Base-by-base conservation (phyloP, 345 rosid genomes). In the Arabis alpina region DNA sequence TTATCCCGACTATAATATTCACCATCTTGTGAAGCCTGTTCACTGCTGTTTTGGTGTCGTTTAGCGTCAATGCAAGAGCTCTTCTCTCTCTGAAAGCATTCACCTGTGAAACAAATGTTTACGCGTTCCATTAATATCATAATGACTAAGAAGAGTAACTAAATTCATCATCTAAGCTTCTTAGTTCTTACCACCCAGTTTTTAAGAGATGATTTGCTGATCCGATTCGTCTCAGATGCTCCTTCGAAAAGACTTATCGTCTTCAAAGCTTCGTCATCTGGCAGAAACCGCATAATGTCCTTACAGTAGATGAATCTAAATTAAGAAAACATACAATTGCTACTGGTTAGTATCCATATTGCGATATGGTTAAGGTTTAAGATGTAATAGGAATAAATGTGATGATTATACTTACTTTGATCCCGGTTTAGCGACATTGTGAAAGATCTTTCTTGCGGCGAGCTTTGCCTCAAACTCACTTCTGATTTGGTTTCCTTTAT, bases 11-110 rank as follows among this genome's bases (percentile, higher is more conserved):
- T 0, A 90, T 40, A 4, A 86, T 85, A 44, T 87, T 87, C 23
- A 89, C 93, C 75, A 90, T 66, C 82, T 86, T 86, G 85, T 90
- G 91, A 30, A 90, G 86, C 64, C 87, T 87, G 47, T 86, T 87
- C 19, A 90, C 96, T 2, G 93, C 91, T 0, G 93, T 90, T 70
- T 84, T 90, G 2, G 91, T 87, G 60, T 90, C 96, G 34, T 83
- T 90, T 62, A 90, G 68, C 2, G 96, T 86, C 77, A 86, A 83
- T 1, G 86, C 96, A 10, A 90, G 79, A 5, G 96, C 87, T 80
- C 87, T 87, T 9, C 89, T 80, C 72, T 87, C 96, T 4, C 83
- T 62, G 48, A 86, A 90, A 16, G 89, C 96, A 61, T 83, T 82
- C 14, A 87, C 89, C 96, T 85, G 27, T 41, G 30, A 16, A 47